These are phyloP conservation scores for Colletotrichum tofieldiae DNA, from an alignment of 2,329 filamentous ascomycete genomes.

Conservation along the genomic window DNA sequence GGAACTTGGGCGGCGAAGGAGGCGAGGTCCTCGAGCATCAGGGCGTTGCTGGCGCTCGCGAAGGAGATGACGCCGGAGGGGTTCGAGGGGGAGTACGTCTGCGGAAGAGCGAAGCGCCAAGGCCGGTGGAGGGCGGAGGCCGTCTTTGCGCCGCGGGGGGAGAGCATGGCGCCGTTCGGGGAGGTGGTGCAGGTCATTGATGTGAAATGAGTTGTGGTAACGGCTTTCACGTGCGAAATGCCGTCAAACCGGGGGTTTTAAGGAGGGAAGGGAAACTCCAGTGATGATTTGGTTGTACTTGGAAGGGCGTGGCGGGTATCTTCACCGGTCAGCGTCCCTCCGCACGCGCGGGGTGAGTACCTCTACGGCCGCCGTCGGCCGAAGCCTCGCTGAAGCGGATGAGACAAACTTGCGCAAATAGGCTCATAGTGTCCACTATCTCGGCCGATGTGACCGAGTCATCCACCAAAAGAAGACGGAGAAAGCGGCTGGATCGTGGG, in stretches of 20 bases:
- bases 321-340: background rate
- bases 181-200: constrained; percentile 5
- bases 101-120: constrained; percentile 30
- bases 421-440: constrained; percentile 2
- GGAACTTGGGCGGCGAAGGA: constrained; percentile 27
- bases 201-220: background rate
- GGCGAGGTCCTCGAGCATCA: constrained; percentile 25
- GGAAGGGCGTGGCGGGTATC: background rate
- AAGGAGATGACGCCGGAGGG: constrained; percentile 36
- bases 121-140: constrained; percentile 26
- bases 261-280: background rate
- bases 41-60: constrained; percentile 26
- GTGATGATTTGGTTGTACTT: background rate
- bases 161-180: constrained; percentile 23
- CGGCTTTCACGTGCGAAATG: background rate
- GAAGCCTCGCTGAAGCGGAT: background rate
- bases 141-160: constrained; percentile 27
- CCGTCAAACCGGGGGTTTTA: background rate
- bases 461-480: background rate
- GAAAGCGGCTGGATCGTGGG: background rate
- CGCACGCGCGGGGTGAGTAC: constrained; percentile 4
- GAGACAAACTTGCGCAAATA: constrained; percentile 23
- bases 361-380: constrained; percentile 12
- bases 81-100: constrained; percentile 28
- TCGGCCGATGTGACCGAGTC: background rate